Evolutionary conservation across 1,139 yeast genomes (phyloP).

Genomic region (Wickerhamiella pararugosa): DNA sequence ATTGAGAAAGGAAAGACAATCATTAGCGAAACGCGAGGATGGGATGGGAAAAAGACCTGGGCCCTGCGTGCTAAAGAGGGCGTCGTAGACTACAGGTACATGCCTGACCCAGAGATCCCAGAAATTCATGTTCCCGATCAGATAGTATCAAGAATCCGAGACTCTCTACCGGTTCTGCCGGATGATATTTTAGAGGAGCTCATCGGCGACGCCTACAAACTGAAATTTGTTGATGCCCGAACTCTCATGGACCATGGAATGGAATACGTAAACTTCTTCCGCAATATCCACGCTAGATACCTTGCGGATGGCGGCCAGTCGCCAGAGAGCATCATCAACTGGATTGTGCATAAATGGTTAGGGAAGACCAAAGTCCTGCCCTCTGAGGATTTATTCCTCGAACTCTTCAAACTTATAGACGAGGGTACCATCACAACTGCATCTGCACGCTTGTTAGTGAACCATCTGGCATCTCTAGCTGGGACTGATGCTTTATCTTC

Average conservation of each 20-base stretch:
- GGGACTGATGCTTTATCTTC: constrained; percentile 26
- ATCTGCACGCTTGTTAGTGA: constrained; percentile 50
- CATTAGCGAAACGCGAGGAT: constrained; percentile 70
- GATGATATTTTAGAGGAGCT: constrained; percentile 41
- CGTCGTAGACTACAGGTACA: constrained; percentile 75
- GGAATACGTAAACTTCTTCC: constrained; percentile 36
- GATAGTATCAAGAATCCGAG: constrained; percentile 27
- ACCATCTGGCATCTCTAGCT: constrained; percentile 36
- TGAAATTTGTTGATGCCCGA: constrained; percentile 58
- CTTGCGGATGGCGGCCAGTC: constrained; percentile 14
- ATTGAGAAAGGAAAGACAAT: constrained; percentile 28
- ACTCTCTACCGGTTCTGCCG: constrained; percentile 45
- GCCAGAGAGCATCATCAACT: constrained; percentile 40
- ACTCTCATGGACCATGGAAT: constrained; percentile 38
- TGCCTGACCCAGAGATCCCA: constrained; percentile 89
- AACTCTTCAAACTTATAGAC: constrained; percentile 14
- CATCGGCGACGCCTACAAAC: constrained; percentile 35
- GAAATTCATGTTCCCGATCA: constrained; percentile 33
- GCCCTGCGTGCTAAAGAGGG: constrained; percentile 63
- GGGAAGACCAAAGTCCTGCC: constrained; percentile 50
- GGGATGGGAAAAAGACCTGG: constrained; percentile 64
- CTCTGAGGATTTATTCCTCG: constrained; percentile 23
- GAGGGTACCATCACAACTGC: constrained; percentile 38
- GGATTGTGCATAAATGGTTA: constrained; percentile 71
- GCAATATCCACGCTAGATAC: constrained; percentile 27